These are phyloP conservation scores for Zostera marina DNA, from an alignment of 116 monocot species.

Conservation along the genomic window DNA sequence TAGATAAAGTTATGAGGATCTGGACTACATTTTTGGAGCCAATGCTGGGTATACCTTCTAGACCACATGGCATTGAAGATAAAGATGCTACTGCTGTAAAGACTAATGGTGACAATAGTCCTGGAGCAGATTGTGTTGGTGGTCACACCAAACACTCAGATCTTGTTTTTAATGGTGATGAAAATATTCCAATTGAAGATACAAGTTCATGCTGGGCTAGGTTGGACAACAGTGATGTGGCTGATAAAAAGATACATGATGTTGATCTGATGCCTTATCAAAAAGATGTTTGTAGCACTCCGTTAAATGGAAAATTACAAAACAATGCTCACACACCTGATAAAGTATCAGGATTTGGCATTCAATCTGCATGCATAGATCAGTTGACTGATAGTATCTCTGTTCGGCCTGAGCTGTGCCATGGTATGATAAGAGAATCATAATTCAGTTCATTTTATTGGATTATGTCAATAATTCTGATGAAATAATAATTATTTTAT, in stretches of 20 bases:
- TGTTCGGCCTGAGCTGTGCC: constrained; percentile 21
- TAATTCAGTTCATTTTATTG: constrained; percentile 6
- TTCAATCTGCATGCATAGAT: constrained; percentile 18
- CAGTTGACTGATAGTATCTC: constrained; percentile 16
- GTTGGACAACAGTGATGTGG: constrained; percentile 31
- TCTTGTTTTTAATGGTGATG: constrained; percentile 20
- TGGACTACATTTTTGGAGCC: constrained; percentile 82
- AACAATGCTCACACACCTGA: constrained; percentile 15
- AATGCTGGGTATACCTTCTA: constrained; percentile 42
- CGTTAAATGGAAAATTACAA: constrained; percentile 30
- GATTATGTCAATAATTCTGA: not conserved
- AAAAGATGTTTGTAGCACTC: constrained; percentile 20
- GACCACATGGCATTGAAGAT: constrained; percentile 31
- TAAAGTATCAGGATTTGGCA: constrained; percentile 33
- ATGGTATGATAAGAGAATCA: constrained; percentile 24
- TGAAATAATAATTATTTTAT: too few relatives aligned
- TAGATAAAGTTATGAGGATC: constrained; percentile 62
- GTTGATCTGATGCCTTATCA: constrained; percentile 12
- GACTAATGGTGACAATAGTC: constrained; percentile 29
- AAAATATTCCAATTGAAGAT: constrained; percentile 20
- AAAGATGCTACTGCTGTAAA: constrained; percentile 33
- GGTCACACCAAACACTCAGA: constrained; percentile 24
- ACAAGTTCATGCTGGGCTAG: constrained; percentile 22
- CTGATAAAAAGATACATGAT: constrained; percentile 25
- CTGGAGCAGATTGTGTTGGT: constrained; percentile 10